A percentile compares a stretch with the other conserved stretches of the same genome.
Conservation (phyloP, 139 green algal genomes). For the Edaphochlamys debaryana region DNA sequence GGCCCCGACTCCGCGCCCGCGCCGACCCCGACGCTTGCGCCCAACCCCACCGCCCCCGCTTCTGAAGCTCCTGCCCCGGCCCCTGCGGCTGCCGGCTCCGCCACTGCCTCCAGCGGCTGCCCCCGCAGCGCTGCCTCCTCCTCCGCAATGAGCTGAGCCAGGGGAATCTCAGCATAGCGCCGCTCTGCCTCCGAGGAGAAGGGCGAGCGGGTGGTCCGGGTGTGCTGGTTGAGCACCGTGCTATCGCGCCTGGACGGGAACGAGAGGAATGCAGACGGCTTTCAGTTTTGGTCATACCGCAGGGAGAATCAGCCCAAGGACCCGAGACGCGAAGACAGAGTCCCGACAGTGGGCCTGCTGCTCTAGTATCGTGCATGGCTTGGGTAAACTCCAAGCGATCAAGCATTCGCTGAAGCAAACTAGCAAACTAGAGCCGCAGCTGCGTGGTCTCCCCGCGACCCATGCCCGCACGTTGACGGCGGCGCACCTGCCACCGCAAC, state of each 20-base stretch:
- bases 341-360: not conserved
- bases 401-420: not conserved
- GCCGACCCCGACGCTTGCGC: too few relatives aligned
- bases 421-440: not conserved
- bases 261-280: not conserved
- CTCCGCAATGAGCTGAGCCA: slow-evolving; percentile 20
- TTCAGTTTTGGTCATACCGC: not conserved
- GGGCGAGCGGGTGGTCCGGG: too few relatives aligned
- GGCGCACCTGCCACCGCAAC: slow-evolving; percentile 21
- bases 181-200: not conserved
- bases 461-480: not conserved
- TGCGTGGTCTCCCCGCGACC: not conserved
- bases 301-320: not conserved
- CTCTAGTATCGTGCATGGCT: not conserved
- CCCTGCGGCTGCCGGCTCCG: too few relatives aligned
- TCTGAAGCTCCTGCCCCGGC: too few relatives aligned
- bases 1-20: too few relatives aligned
- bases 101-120: too few relatives aligned
- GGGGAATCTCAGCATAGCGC: not conserved
- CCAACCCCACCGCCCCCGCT: too few relatives aligned
- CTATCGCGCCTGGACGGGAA: not conserved
- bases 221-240: not conserved
- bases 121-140: slow-evolving; percentile 25
- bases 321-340: not conserved
- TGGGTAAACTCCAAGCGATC: too few relatives aligned